Base-by-base conservation (phyloP, 179 eudicot species). In the Silene coronaria region DNA sequence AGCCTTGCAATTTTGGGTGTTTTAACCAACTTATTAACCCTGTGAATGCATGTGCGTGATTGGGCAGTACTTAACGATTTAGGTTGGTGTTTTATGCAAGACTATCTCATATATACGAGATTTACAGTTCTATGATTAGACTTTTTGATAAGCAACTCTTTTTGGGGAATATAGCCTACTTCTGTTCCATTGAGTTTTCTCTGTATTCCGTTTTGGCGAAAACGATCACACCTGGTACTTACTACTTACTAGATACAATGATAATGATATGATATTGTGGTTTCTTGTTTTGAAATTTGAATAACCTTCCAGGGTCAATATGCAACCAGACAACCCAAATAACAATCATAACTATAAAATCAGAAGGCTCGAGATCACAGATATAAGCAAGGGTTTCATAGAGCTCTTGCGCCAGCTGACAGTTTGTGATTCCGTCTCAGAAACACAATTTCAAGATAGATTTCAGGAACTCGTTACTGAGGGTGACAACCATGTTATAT, bases 401-500 rank as follows among this genome's bases (percentile, higher is more conserved):
- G 92, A 91, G 64, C 87, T 91, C 28, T 77, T 93, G 64, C 88
- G 84, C 34, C 96, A 93, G 72, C 85, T 93, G 48, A 93, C 98
- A 16, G 84, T 85, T 3, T 93, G 97, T 26, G 91, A 83, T 80
- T 85, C 93, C 16, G 78, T 93, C 65, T 85, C 97, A 0, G 96
- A 90, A 74, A 75, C 84, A 38, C 82, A 86, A 48, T 93, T 91
- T 28, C 82, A 86, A 79, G 79, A 86, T 46, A 85, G 90, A 60
- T 93, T 90, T 74, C 75, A 69, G 61, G 98, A 93, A 85, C 84
- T 93, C 32, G 79, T 79, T 42, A 73, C 76, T 2, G 80, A 80
- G 45, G 96, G 96, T 0, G 91, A 91, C 71, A 87, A 91, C 70
- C 97, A 91, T 76, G 68, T 91, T 0, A 78, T 94, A 57, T 90